These are phyloP conservation scores for Cunninghamia lanceolata DNA, from an alignment of 75 land plant genomes.

Conservation along the genomic window DNA sequence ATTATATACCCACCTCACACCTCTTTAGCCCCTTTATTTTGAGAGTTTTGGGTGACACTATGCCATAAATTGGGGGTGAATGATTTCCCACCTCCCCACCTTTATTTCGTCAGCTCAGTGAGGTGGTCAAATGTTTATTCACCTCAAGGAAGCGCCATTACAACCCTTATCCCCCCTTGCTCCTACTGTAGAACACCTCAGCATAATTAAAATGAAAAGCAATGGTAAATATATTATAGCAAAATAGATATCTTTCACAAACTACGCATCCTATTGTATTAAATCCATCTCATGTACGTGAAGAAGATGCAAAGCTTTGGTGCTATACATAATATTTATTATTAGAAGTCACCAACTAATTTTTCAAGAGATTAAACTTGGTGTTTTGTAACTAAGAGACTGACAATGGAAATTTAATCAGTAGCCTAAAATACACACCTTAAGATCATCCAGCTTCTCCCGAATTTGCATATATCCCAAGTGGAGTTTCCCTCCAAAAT, in stretches of 20 bases:
- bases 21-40: no score
- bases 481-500: conserved; percentile 99
- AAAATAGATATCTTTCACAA: not conserved
- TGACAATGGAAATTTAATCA: not conserved
- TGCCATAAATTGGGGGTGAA: no score
- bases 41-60: no score
- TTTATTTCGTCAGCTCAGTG: no score
- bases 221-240: not conserved
- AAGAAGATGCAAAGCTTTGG: not conserved
- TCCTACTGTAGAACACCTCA: no score
- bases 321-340: not conserved
- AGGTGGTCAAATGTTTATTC: no score
- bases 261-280: not conserved
- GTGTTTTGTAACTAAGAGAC: not conserved
- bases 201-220: no score
- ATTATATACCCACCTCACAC: no score
- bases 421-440: conserved; percentile 42
- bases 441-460: conserved; percentile 89
- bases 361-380: conserved; percentile 10
- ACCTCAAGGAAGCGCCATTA: no score
- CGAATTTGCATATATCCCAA: conserved; percentile 97
- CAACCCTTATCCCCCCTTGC: no score
- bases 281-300: not conserved
- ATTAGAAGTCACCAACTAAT: conserved; percentile 6
- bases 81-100: no score